A percentile compares a stretch with the other conserved stretches of the same genome.
Evolutionary conservation across 768 basidiomycete species (phyloP).

Genomic region (Mycena metata): DNA sequence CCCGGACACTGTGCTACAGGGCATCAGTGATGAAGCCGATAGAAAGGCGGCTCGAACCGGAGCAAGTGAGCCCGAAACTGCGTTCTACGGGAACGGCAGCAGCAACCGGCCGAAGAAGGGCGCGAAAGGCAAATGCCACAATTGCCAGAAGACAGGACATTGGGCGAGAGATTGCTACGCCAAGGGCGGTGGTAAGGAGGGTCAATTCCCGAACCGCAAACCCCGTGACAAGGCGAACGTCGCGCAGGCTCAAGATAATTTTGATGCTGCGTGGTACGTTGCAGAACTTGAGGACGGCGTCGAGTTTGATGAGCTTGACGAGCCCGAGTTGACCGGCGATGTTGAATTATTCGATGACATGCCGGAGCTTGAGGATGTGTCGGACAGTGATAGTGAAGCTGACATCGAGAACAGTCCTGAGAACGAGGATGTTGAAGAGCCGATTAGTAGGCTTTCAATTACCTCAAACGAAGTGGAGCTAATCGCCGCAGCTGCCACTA

Average conservation of each 20-base stretch:
- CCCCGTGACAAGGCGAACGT: constrained; percentile 18
- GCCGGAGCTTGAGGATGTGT: constrained; percentile 13
- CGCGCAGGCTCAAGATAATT: not conserved
- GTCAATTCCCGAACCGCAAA: constrained; percentile 45
- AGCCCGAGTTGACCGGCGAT: constrained; percentile 1
- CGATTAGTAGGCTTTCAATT: constrained; percentile 2
- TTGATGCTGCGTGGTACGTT: constrained; percentile 25
- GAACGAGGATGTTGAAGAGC: not conserved
- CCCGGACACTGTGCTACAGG: not conserved
- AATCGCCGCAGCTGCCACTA: not conserved
- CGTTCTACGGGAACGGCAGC: constrained; percentile 20
- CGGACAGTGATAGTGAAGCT: constrained; percentile 7
- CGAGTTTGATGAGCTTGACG: constrained; percentile 22
- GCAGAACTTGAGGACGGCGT: not conserved
- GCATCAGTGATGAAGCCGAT: not conserved
- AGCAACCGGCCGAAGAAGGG: not conserved
- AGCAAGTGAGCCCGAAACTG: constrained; percentile 7
- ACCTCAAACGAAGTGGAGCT: constrained; percentile 7
- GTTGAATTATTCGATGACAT: not conserved
- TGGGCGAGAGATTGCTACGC: constrained; percentile 50
- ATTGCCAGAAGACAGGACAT: constrained; percentile 50
- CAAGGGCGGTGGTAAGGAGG: constrained; percentile 54
- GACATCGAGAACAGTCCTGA: not conserved
- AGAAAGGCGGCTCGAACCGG: no score
- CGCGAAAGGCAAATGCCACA: constrained; percentile 40